Evolutionary conservation across 176 grass and related monocot genomes (phyloP), one percentile per base, ranked within the genome.

Genomic region (Sorghum bicolor): DNA sequence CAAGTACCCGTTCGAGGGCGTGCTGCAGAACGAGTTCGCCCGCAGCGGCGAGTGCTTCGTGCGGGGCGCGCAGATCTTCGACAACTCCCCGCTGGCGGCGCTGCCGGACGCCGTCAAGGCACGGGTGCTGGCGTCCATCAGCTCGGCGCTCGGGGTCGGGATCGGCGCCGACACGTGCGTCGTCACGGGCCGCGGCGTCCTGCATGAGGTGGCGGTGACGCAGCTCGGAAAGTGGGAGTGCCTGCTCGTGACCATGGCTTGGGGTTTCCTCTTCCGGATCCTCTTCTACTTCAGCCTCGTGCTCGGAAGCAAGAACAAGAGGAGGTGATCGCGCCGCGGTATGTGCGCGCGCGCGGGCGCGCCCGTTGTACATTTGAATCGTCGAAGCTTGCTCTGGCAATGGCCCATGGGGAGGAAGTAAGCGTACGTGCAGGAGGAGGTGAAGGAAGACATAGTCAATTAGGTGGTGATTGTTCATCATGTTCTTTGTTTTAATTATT

Each of bases 181-280:
- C 12, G 89, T 87, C 67, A 94, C 84, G 2, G 95, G 95, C 20
- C 60, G 13, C n/a, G 86, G 68, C 20, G 84, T 97, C 14, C 86
- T 98, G 36, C 77, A 58, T 61, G 70, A 91, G 86, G 62, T 62
- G 37, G 91, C 86, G 5, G 84, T 93, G 10, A 94, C 88, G 22
- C 90, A 98, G 89, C 87, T 98, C 22, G 93, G 90, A 1, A 98
- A 98, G 83, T 98, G 95, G 95, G 79, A 97, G 78, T 92, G 92
- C 77, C 78, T 97, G 45, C 52, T 90, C 62, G 86, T 97, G 5
- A 91, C 95, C 28, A 50, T 83, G 72, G 95, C 95, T 1, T 94
- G 92, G 92, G 92, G 95, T 0, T 94, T 98, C 90, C 64, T 93
- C 78, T 94, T 98, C 81, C 88, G 95, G 62, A 8, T 94, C 40